Percentiles rank a stretch among this genome's conserved stretches.
Conservation (phyloP, 768 basidiomycete genomes). For the Cubamyces sp. region DNA sequence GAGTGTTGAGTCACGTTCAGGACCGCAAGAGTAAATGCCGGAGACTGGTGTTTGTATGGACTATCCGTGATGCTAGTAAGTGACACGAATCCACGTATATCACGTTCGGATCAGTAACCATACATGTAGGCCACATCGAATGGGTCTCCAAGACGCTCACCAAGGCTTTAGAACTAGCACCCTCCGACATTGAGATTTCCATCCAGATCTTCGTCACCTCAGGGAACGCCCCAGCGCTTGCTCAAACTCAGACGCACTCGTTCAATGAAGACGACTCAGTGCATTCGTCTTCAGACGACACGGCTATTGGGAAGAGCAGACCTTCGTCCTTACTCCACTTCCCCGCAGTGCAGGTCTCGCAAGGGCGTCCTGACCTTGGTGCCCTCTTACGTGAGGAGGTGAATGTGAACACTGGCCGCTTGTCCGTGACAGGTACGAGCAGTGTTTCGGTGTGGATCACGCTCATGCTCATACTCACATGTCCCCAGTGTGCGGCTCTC, state of each 20-base stretch:
- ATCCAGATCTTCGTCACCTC: constrained; percentile 48
- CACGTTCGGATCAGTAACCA: background rate
- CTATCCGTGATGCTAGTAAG: constrained; percentile 43
- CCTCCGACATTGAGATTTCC: constrained; percentile 38
- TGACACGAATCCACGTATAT: background rate
- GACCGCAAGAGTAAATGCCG: constrained; percentile 33
- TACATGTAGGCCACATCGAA: constrained; percentile 38
- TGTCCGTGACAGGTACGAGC: constrained; percentile 53
- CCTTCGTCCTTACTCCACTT: constrained; percentile 30
- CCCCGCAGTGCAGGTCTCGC: constrained; percentile 34
- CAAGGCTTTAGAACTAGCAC: constrained; percentile 37
- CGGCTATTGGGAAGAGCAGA: constrained; percentile 22
- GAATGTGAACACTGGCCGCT: constrained; percentile 37
- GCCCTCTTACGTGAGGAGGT: constrained; percentile 44
- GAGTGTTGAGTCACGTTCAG: constrained; percentile 42
- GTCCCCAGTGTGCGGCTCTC: constrained; percentile 53
- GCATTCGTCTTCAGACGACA: constrained; percentile 3
- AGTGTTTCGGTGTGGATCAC: background rate
- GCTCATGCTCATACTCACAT: background rate
- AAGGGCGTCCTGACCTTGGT: constrained; percentile 49
- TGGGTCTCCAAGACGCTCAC: constrained; percentile 51
- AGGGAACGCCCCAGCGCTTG: constrained; percentile 24
- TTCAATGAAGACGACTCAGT: constrained; percentile 30
- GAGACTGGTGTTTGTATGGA: constrained; percentile 47
- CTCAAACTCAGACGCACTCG: constrained; percentile 7